A percentile compares a stretch with the other conserved stretches of the same genome.
Evolutionary conservation across 805 yeast genomes (phyloP).

Genomic region (Starmerella geochares): DNA sequence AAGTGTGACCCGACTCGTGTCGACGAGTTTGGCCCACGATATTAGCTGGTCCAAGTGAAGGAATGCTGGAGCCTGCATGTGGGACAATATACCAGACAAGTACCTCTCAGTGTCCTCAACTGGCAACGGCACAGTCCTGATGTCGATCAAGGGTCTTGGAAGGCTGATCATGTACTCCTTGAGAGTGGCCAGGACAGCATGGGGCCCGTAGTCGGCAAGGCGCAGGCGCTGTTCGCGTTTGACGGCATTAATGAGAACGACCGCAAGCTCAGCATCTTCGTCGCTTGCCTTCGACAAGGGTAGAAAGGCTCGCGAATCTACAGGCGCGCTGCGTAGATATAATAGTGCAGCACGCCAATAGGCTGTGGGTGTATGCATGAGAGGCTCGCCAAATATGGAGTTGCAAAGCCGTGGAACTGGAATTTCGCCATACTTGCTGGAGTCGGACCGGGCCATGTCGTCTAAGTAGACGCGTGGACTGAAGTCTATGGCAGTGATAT

Average conservation of each 20-base stretch:
- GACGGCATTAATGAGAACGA: conserved; percentile 26
- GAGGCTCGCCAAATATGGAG: conserved; percentile 30
- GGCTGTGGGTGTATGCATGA: conserved; percentile 22
- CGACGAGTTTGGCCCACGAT: background rate
- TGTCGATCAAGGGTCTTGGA: conserved; percentile 46
- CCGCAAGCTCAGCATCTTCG: conserved; percentile 13
- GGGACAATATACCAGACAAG: conserved; percentile 34
- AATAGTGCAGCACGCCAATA: conserved; percentile 28
- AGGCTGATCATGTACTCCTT: conserved; percentile 42
- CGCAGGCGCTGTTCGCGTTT: conserved; percentile 45
- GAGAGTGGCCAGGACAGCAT: conserved; percentile 39
- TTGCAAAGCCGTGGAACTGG: conserved; percentile 38
- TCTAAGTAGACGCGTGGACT: conserved; percentile 64
- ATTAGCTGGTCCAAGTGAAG: conserved; percentile 9
- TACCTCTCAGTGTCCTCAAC: conserved; percentile 41
- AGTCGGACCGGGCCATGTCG: conserved; percentile 38
- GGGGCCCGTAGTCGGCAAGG: conserved; percentile 48
- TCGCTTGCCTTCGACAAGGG: conserved; percentile 7
- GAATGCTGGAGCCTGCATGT: conserved; percentile 15
- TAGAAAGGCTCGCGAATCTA: background rate
- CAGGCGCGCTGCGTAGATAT: conserved; percentile 13
- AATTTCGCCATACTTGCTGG: conserved; percentile 32
- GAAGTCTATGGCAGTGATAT: conserved; percentile 65
- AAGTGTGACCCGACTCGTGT: background rate
- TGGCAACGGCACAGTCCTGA: conserved; percentile 43